Conservation (phyloP, 352 stramenopile genomes). For the Phytopythium chamaehyphon region DNA sequence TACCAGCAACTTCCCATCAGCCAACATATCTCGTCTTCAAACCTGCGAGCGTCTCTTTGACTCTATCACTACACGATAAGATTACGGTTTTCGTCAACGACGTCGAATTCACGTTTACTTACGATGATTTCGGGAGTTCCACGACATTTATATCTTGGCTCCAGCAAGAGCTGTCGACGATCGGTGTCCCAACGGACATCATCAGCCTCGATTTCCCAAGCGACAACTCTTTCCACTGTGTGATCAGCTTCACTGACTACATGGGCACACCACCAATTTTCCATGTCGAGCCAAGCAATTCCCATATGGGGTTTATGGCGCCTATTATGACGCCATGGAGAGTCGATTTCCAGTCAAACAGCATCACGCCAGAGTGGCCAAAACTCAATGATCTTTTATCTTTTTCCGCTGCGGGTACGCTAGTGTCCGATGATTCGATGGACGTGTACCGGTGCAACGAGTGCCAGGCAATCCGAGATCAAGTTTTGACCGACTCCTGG, state of each 20-base stretch:
- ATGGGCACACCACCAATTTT: neutral
- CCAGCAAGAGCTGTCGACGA: no score
- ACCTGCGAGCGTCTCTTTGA: neutral
- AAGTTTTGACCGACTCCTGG: neutral
- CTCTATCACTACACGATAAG: neutral
- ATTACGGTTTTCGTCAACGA: no score
- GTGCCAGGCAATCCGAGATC: neutral
- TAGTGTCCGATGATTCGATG: no score
- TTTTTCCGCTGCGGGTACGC: neutral
- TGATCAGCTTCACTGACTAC: neutral
- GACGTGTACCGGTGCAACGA: neutral
- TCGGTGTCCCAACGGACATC: no score
- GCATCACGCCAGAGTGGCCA: neutral
- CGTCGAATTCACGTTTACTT: neutral
- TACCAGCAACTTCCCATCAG: constrained; percentile 1
- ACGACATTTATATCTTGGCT: no score
- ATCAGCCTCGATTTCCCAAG: no score
- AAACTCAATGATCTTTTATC: constrained; percentile 3
- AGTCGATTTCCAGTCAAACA: neutral
- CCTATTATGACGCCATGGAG: neutral
- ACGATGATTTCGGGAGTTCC: neutral
- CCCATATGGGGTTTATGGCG: neutral
- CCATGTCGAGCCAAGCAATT: neutral
- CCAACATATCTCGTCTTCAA: constrained; percentile 2
- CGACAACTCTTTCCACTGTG: no score